Base-by-base conservation (phyloP, 1,284 basidiomycete genomes). In the Malassezia sympodialis region DNA sequence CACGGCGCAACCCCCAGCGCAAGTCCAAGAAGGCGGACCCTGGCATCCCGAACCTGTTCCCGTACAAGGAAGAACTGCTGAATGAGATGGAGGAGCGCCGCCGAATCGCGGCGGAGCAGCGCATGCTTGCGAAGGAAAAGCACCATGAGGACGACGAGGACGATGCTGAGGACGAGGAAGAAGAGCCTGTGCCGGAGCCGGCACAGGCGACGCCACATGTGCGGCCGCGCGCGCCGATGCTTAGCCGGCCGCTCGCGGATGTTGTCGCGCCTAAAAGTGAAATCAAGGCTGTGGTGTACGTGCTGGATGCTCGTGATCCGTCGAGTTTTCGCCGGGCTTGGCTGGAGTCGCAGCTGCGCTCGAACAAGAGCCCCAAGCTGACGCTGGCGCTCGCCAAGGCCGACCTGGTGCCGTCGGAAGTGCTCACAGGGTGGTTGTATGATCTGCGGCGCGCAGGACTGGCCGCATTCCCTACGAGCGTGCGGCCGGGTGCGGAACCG, bases 11-110 rank as follows among this genome's bases (percentile, higher is more conserved):
- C 58, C 93, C 90, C 85, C 96, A 93, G 78, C 87, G 71, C 69
- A 67, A 67, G 59, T 63, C 61, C 56, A 75, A 83, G 79, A 76
- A 88, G 80, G 80, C 84, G 75, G 93, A 98, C 74, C 88, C 87
- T 24, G 94, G 94, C 44, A 93, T 98, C 59, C 93, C 93, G n/a
- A 94, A 87, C 77, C 85, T 84, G 60, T 94, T 91, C 78, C 93
- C 91, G 3, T 94, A 86, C 82, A 98, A 96, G 79, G 93, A 96
- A 73, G 85, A 93, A 77, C 85, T 98, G 56, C 80, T 98, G 39
- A 89, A 89, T 14, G 93, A 98, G 61, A 68, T 74, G 54, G 69
- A 73, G 50, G 54, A 64, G 49, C 63, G 62, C 52, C 60, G 65
- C n/a, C 55, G 66, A 11, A 15, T 54, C 4, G 58, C 56, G 28